Conservation (phyloP, 116 monocot species). For the Posidonia oceanica region DNA sequence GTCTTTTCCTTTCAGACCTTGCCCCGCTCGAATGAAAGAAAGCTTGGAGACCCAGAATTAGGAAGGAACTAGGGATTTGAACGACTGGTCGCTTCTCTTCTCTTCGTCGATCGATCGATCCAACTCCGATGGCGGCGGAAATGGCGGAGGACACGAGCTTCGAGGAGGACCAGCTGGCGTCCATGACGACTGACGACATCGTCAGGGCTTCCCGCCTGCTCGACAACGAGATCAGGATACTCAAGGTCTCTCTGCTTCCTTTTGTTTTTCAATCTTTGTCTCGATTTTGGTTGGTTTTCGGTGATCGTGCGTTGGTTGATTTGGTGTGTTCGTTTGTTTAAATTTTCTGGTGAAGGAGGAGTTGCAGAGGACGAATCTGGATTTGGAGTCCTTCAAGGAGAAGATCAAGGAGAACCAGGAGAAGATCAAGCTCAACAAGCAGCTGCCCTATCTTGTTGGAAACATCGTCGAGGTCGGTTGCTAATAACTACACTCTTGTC, state of each 20-base stretch:
- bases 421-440: constrained; percentile 94
- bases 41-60: too few species aligned
- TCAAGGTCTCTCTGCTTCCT: neutral
- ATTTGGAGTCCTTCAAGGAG: constrained; percentile 68
- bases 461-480: constrained; percentile 95
- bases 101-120: too few species aligned
- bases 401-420: constrained; percentile 92
- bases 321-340: too few species aligned
- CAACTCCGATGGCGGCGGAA: too few species aligned
- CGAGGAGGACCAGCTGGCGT: constrained; percentile 70
- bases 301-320: neutral
- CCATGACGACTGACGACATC: constrained; percentile 86
- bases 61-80: too few species aligned
- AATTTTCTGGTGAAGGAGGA: constrained; percentile 40
- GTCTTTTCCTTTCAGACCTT: too few species aligned
- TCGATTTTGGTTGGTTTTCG: too few species aligned
- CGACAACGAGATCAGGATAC: constrained; percentile 76
- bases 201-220: constrained; percentile 63
- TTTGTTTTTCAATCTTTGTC: neutral
- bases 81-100: too few species aligned
- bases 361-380: constrained; percentile 60
- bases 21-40: too few species aligned
- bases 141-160: constrained; percentile 6
- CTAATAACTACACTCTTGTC: constrained; percentile 37
- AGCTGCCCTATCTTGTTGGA: constrained; percentile 84